Percentiles rank a stretch among this genome's conserved stretches.
These are phyloP conservation scores for Nigrospora sphaerica DNA, from an alignment of 2,329 filamentous ascomycete species.

Conservation along the genomic window DNA sequence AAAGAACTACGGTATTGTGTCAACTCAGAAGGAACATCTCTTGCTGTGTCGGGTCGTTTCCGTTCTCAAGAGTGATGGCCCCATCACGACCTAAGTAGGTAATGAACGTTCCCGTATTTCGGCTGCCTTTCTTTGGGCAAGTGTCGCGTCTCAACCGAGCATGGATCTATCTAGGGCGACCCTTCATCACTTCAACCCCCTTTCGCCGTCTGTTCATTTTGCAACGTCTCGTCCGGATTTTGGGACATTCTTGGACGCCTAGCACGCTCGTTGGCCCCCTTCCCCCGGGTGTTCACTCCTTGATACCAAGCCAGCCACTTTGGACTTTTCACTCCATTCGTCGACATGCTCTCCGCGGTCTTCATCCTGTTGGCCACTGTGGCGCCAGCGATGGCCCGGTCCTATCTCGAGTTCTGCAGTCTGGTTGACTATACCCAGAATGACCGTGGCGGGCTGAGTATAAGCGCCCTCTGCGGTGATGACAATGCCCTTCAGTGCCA, in stretches of 20 bases:
- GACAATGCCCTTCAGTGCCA: not conserved
- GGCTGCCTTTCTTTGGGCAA: too few species aligned
- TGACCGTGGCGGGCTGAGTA: not conserved
- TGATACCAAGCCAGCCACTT: not conserved
- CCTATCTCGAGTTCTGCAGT: conserved; percentile 4
- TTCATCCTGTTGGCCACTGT: not conserved
- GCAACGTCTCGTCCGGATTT: not conserved
- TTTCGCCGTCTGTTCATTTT: not conserved
- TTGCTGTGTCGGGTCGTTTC: too few species aligned
- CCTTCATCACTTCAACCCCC: too few species aligned
- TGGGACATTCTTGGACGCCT: not conserved
- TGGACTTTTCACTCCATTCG: not conserved
- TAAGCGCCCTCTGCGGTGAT: conserved; percentile 2
- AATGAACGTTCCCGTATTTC: too few species aligned
- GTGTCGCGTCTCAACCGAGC: too few species aligned
- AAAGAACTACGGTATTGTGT: too few species aligned
- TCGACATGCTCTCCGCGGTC: not conserved
- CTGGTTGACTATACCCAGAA: not conserved
- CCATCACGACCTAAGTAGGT: too few species aligned
- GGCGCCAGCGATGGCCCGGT: not conserved
- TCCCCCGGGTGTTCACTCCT: not conserved
- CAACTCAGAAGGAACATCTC: too few species aligned
- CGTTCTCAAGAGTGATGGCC: too few species aligned
- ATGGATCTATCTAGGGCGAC: too few species aligned
- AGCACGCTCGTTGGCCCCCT: not conserved